Evolutionary conservation across 495 filamentous ascomycete species (phyloP).

Genomic region (Apiosordaria backusii): DNA sequence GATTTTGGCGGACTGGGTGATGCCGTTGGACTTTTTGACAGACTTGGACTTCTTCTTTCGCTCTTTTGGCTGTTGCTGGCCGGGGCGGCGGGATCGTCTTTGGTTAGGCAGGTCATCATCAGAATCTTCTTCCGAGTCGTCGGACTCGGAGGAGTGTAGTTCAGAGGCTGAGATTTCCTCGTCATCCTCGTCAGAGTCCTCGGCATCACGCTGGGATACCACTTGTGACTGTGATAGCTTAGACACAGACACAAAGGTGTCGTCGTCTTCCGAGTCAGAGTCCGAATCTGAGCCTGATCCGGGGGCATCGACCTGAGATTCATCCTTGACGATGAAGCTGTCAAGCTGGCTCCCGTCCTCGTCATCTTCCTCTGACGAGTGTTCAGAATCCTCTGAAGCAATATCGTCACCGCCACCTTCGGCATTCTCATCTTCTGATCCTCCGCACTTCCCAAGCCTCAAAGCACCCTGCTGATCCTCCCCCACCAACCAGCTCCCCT

Average conservation of each 20-base stretch:
- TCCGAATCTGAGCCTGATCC: constrained; percentile 42
- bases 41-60: background rate
- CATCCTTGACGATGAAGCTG: constrained; percentile 48
- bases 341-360: constrained; percentile 46
- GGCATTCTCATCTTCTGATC: constrained; percentile 76
- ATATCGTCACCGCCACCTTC: constrained; percentile 82
- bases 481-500: constrained; percentile 70
- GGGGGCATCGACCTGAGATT: constrained; percentile 6
- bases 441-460: constrained; percentile 72
- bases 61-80: background rate
- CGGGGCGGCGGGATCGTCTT: constrained; percentile 16
- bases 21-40: constrained; percentile 14
- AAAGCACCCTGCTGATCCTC: constrained; percentile 54
- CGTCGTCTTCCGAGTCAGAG: constrained; percentile 35
- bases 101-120: constrained; percentile 12
- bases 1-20: constrained; percentile 76
- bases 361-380: constrained; percentile 28
- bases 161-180: constrained; percentile 34
- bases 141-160: constrained; percentile 34
- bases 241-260: constrained; percentile 41
- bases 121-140: constrained; percentile 46
- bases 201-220: constrained; percentile 19
- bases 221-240: constrained; percentile 32
- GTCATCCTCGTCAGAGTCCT: constrained; percentile 27
- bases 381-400: constrained; percentile 56